These are phyloP conservation scores for Eutypella sp. DNA, from an alignment of 2,329 filamentous ascomycete species.

Conservation along the genomic window DNA sequence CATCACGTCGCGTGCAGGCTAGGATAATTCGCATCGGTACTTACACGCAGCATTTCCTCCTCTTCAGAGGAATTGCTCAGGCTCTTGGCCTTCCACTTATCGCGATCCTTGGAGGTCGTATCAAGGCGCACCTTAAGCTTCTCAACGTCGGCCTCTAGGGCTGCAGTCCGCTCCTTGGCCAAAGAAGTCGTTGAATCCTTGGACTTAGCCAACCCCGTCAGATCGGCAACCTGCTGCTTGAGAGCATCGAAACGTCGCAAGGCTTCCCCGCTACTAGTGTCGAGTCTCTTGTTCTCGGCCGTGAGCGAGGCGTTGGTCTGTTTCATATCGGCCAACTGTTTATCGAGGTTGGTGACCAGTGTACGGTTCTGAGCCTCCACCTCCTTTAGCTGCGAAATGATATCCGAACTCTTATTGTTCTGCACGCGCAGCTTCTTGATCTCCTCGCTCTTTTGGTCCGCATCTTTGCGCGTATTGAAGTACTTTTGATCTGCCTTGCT, in stretches of 20 bases:
- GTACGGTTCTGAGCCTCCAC: slow-evolving; percentile 72
- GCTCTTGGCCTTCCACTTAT: slow-evolving; percentile 80
- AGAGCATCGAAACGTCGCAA: slow-evolving; percentile 65
- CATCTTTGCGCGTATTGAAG: slow-evolving; percentile 91
- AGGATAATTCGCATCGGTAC: slow-evolving; percentile 32
- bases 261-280: slow-evolving; percentile 66
- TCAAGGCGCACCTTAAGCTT: slow-evolving; percentile 73
- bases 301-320: slow-evolving; percentile 69
- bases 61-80: slow-evolving; percentile 76
- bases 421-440: slow-evolving; percentile 74
- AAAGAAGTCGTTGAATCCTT: slow-evolving; percentile 62
- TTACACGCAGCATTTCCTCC: slow-evolving; percentile 80
- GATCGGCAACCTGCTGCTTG: slow-evolving; percentile 69
- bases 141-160: slow-evolving; percentile 71
- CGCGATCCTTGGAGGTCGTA: slow-evolving; percentile 74
- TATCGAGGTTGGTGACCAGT: slow-evolving; percentile 79
- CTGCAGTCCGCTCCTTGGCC: slow-evolving; percentile 52
- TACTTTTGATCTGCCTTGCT: slow-evolving; percentile 97
- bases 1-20: too few relatives aligned
- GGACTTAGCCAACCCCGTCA: slow-evolving; percentile 67
- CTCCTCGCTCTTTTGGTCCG: slow-evolving; percentile 78
- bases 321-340: slow-evolving; percentile 79
- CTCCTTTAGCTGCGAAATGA: slow-evolving; percentile 90
- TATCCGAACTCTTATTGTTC: slow-evolving; percentile 86
- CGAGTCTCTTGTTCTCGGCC: slow-evolving; percentile 68